Evolutionary conservation across 1,284 basidiomycete species (phyloP), one percentile per base, ranked within the genome.

Genomic region (Malassezia sp.): DNA sequence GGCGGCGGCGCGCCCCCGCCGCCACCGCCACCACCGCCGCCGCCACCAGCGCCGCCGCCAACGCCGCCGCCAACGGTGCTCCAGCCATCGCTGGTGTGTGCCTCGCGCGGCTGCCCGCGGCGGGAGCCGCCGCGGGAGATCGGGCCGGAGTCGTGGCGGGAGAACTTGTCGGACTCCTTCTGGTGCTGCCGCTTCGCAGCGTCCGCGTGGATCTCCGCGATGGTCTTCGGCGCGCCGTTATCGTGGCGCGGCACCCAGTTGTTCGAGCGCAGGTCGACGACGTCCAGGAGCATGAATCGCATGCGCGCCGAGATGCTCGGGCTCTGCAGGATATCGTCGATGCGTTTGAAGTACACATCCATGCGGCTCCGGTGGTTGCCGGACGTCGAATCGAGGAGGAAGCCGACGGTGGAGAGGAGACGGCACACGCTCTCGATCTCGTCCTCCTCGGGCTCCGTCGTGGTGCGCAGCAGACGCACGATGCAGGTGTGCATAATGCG

Each of bases 401-500:
- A 76, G 42, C 91, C 91, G 48, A 95, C 85, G 6, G 89, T 96
- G 32, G 82, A 79, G 52, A 96, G 73, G 43, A 96, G 78, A 72
- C 89, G 88, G 77, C 87, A 93, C 54, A 95, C 78, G 38, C 83
- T 87, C 76, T 96, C 91, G 59, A 96, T 85, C 69, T 96, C 89
- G 73, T 95, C 91, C 73, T 96, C 91, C 69, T 95, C 88, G 0
- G 90, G 90, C 65, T 86, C 85, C 52, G 86, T 82, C 49, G 90
- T 83, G 68, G 95, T 93, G 54, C 82, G 79, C 21, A 96, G 77
- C 6, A 96, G 78, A 73, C 89, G 88, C 78, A 89, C 85, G 70
- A 96, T 82, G 75, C 90, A 96, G 68, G 87, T 82, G 73, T 89
- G 84, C 83, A 97, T 95, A 73, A 91, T 90, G 57, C 84, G 80